Conservation (phyloP, 305 asterid species). For the Solanum hybrid region DNA sequence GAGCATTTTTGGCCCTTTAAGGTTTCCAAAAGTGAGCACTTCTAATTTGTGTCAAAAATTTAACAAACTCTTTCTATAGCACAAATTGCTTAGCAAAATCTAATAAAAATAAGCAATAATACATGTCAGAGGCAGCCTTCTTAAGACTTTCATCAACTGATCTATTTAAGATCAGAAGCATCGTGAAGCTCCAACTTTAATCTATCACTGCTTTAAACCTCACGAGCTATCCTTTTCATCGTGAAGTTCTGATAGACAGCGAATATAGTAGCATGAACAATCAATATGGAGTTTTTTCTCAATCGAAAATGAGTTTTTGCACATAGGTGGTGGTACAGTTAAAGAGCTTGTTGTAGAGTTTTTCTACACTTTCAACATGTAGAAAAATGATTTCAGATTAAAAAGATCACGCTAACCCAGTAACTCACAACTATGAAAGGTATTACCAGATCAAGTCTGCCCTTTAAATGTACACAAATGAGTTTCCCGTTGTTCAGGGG, state of each 20-base stretch:
- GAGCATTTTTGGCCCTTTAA: background rate
- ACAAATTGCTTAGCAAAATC: background rate
- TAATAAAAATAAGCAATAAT: background rate
- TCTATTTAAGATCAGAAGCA: slow-evolving; percentile 13
- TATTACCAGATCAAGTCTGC: too few relatives aligned
- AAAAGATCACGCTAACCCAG: too few relatives aligned
- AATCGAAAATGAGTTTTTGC: background rate
- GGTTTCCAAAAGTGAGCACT: background rate
- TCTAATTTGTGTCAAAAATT: background rate
- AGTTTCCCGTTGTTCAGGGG: too few relatives aligned
- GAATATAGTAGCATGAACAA: background rate
- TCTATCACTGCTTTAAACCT: slow-evolving; percentile 27
- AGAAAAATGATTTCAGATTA: too few relatives aligned
- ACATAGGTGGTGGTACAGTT: background rate
- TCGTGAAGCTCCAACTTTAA: slow-evolving; percentile 4
- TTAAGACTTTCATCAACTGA: slow-evolving; percentile 5
- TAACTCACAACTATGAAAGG: too few relatives aligned
- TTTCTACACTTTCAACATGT: too few relatives aligned
- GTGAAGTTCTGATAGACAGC: slow-evolving; percentile 21
- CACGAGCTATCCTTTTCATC: slow-evolving; percentile 17
- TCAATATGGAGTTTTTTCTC: background rate
- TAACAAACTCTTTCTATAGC: background rate
- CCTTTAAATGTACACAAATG: too few relatives aligned
- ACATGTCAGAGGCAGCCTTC: background rate
- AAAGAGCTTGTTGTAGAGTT: too few relatives aligned